These are phyloP conservation scores for Henningerozyma blattae DNA, from an alignment of 805 yeast species.

Conservation along the genomic window DNA sequence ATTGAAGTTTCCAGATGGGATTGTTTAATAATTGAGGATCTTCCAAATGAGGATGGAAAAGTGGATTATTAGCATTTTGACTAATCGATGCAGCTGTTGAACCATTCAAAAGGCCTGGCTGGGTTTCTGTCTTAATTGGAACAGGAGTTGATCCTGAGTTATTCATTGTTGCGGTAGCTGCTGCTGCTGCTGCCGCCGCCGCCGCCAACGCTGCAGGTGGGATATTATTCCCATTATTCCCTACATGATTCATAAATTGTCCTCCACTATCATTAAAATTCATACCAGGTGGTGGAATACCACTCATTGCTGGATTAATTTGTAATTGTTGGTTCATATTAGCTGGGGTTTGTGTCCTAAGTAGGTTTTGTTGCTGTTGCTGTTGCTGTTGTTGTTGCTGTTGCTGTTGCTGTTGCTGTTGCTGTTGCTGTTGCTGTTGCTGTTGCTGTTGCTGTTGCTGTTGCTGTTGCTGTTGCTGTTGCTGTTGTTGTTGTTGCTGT, in stretches of 20 bases:
- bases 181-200: background rate
- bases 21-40: constrained; percentile 22
- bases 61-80: constrained; percentile 21
- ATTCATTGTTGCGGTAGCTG: background rate
- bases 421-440: background rate
- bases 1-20: constrained; percentile 26
- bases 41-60: constrained; percentile 24
- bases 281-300: constrained; percentile 19
- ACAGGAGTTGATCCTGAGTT: background rate
- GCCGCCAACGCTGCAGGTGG: background rate
- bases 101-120: background rate
- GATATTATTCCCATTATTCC: constrained; percentile 1
- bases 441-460: constrained; percentile 5
- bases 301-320: constrained; percentile 3
- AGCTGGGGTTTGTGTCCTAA: constrained; percentile 6
- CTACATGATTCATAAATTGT: background rate
- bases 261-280: constrained; percentile 1
- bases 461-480: constrained; percentile 1
- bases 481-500: constrained; percentile 6
- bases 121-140: background rate
- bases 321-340: constrained; percentile 6
- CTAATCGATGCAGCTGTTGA: background rate
- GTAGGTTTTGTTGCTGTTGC: constrained; percentile 5
- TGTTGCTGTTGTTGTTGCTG: constrained; percentile 5
- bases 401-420: background rate